Percentiles rank a stretch among this genome's conserved stretches.
These are phyloP conservation scores for Pythium sukuiense DNA, from an alignment of 352 stramenopile species.

Conservation along the genomic window DNA sequence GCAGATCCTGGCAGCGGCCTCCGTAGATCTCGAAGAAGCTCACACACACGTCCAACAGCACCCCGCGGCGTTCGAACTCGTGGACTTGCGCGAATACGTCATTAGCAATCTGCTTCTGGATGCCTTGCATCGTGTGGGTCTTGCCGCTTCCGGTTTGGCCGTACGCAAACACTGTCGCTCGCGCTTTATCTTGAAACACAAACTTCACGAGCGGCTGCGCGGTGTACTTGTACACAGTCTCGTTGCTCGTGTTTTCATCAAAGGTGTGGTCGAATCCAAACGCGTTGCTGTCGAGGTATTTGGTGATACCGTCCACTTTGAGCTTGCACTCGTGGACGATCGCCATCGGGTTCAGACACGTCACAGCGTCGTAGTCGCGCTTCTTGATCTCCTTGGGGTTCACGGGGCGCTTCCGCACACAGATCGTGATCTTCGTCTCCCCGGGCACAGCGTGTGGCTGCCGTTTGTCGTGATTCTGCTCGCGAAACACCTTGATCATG, in stretches of 20 bases:
- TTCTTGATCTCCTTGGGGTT: conserved; percentile 90
- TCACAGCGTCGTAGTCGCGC: conserved; percentile 96
- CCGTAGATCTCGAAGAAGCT: conserved; percentile 98
- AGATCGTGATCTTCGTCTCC: conserved; percentile 93
- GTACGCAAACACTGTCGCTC: conserved; percentile 94
- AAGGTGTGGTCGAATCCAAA: conserved; percentile 95
- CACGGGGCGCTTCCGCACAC: conserved; percentile 95
- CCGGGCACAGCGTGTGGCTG: conserved; percentile 41
- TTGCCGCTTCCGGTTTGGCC: conserved; percentile 70
- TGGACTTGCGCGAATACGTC: conserved; percentile 77
- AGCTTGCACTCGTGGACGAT: conserved; percentile 98
- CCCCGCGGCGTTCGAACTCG: conserved; percentile 46
- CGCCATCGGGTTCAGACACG: conserved; percentile 91
- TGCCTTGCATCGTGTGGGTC: conserved; percentile 86
- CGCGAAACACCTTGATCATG: conserved; percentile 88
- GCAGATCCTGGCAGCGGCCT: conserved; percentile 93
- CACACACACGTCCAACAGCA: conserved; percentile 85
- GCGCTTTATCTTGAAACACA: conserved; percentile 88
- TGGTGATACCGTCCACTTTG: conserved; percentile 98
- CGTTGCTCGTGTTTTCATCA: conserved; percentile 90
- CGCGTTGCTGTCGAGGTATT: conserved; percentile 97
- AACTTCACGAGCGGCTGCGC: conserved; percentile 94
- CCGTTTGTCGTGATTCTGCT: conserved; percentile 68
- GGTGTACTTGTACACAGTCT: conserved; percentile 93
- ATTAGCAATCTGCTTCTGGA: conserved; percentile 73